Evolutionary conservation across 2,329 filamentous ascomycete species (phyloP).

Genomic region (Cladosporium phlei): DNA sequence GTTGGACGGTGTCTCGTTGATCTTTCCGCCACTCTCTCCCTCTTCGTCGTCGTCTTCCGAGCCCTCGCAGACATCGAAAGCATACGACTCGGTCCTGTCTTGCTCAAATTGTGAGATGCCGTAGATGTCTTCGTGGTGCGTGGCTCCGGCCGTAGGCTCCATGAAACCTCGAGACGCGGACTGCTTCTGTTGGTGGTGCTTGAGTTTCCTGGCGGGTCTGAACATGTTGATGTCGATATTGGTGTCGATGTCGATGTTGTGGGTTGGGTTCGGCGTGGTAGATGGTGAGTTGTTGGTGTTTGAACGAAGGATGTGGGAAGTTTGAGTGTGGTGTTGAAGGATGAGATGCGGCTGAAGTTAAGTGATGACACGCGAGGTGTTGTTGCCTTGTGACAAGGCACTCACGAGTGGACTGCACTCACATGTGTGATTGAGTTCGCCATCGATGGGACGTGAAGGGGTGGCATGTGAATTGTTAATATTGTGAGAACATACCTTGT

Average conservation of each 20-base stretch:
- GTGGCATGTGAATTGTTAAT: no score
- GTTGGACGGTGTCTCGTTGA: neutral
- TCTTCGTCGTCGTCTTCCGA: neutral
- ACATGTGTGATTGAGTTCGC: no score
- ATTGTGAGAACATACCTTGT: neutral
- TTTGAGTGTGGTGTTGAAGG: neutral
- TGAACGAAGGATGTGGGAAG: neutral
- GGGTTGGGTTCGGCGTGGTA: no score
- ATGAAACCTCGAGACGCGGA: neutral
- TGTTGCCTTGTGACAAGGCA: no score
- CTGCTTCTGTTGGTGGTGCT: no score
- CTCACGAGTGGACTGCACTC: no score
- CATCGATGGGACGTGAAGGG: no score
- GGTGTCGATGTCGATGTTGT: neutral
- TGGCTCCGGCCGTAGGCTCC: neutral
- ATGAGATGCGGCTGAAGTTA: neutral
- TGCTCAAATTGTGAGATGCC: neutral
- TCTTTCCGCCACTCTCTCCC: neutral
- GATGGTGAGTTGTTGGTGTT: no score
- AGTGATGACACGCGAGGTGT: no score
- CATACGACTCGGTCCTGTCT: neutral
- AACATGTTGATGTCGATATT: neutral
- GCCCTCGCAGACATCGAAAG: neutral
- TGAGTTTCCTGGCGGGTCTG: no score
- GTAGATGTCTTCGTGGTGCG: conserved; percentile 1